A percentile compares a stretch with the other conserved stretches of the same genome.
Conservation (phyloP, 345 rosid genomes). For the Linum lewisii region DNA sequence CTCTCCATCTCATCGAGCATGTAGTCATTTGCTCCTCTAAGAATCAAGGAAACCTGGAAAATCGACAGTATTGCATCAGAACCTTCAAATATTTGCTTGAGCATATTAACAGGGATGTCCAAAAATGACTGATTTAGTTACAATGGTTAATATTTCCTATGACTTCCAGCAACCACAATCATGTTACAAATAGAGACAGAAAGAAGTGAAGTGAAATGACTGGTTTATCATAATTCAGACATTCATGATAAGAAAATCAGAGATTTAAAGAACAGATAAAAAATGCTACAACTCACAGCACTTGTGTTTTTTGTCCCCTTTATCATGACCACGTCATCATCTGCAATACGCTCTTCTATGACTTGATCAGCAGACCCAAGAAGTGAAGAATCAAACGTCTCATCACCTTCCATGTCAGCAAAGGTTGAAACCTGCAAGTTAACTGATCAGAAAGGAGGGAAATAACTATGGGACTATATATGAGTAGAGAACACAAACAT, state of each 20-base stretch:
- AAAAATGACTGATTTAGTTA: background rate
- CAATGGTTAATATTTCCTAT: too few relatives aligned
- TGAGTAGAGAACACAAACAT: background rate
- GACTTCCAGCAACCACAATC: background rate
- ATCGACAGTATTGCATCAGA: background rate
- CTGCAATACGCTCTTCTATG: constrained; percentile 90
- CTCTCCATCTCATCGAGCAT: constrained; percentile 99
- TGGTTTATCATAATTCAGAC: background rate
- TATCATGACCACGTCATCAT: constrained; percentile 83
- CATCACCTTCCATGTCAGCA: constrained; percentile 99
- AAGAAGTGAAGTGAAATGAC: background rate
- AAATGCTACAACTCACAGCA: constrained; percentile 40
- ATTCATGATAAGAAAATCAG: background rate
- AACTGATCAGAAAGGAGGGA: background rate
- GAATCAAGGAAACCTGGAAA: constrained; percentile 76
- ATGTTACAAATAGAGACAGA: background rate
- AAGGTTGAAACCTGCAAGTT: constrained; percentile 72
- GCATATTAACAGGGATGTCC: too few relatives aligned
- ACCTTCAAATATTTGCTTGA: background rate
- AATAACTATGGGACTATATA: background rate
- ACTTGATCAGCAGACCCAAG: constrained; percentile 87
- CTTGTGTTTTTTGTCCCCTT: constrained; percentile 83
- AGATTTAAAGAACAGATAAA: too few relatives aligned
- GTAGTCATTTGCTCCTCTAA: constrained; percentile 93
- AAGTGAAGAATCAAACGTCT: constrained; percentile 78